phyloP scores from a whole-genome alignment of 169 alveolate species.

The Eimeria brunetti region DNA sequence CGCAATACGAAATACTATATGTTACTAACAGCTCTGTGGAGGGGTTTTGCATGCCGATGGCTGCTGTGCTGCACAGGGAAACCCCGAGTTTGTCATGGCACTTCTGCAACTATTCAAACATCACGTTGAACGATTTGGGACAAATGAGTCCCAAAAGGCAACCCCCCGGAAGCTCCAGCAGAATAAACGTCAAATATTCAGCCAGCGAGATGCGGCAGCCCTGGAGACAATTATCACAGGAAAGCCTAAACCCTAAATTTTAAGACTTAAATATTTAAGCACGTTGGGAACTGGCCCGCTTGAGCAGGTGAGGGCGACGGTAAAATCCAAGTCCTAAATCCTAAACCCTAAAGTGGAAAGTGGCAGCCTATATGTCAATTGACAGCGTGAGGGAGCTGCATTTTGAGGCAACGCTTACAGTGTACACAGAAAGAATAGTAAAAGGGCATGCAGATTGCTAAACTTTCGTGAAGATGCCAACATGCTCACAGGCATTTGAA shows the following conservation, averaged over 20 bases:
- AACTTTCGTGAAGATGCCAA: background rate
- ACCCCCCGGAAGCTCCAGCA: background rate
- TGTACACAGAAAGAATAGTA: background rate
- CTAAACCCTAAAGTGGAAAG: background rate
- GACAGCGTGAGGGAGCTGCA: background rate
- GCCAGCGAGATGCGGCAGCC: constrained; percentile 10
- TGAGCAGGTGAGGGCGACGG: background rate
- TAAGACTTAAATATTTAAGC: background rate
- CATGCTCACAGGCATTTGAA: background rate
- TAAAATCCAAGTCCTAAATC: background rate
- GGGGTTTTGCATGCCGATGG: background rate
- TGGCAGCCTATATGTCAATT: background rate
- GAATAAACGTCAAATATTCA: constrained; percentile 10
- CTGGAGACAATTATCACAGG: constrained; percentile 51
- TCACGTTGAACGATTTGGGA: constrained; percentile 16
- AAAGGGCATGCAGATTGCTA: background rate
- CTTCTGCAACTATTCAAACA: constrained; percentile 10
- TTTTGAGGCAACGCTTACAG: background rate
- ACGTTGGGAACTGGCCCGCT: background rate
- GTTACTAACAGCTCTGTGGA: background rate
- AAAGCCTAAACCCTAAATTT: background rate
- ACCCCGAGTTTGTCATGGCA: constrained; percentile 18
- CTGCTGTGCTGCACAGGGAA: background rate
- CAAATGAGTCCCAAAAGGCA: background rate
- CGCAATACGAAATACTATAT: too few species aligned